Evolutionary conservation across 768 basidiomycete species (phyloP).

Genomic region (Podaxis mareebaensis): DNA sequence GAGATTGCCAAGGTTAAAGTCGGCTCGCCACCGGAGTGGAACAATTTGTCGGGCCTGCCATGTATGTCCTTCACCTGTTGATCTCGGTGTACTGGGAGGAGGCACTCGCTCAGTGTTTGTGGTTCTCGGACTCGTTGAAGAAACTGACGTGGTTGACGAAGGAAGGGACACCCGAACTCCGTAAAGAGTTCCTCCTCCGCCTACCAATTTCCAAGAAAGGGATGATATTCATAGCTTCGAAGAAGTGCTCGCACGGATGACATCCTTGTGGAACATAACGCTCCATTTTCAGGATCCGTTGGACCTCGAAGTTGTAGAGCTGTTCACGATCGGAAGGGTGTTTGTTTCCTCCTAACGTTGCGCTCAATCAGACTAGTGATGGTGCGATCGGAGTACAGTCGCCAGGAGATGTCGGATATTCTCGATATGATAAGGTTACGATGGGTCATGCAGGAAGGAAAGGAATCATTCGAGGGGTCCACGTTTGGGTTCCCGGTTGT

Average conservation of each 20-base stretch:
- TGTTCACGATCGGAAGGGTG: neutral
- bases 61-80: constrained; percentile 49
- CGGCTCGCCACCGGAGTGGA: constrained; percentile 73
- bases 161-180: neutral
- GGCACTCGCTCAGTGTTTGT: neutral
- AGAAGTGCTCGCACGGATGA: neutral
- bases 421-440: neutral
- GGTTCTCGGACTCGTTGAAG: neutral
- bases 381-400: neutral
- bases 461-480: neutral
- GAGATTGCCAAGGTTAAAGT: constrained; percentile 86
- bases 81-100: neutral
- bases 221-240: neutral
- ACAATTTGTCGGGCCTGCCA: constrained; percentile 96
- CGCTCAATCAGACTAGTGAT: neutral
- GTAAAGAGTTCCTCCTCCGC: neutral
- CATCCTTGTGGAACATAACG: neutral
- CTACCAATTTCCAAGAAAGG: neutral
- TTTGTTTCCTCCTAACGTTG: neutral
- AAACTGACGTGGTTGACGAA: neutral
- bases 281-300: neutral
- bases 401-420: neutral
- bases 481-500: neutral
- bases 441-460: neutral
- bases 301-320: neutral